These are phyloP conservation scores for Boletus sp. DNA, from an alignment of 768 basidiomycete species.

Conservation along the genomic window DNA sequence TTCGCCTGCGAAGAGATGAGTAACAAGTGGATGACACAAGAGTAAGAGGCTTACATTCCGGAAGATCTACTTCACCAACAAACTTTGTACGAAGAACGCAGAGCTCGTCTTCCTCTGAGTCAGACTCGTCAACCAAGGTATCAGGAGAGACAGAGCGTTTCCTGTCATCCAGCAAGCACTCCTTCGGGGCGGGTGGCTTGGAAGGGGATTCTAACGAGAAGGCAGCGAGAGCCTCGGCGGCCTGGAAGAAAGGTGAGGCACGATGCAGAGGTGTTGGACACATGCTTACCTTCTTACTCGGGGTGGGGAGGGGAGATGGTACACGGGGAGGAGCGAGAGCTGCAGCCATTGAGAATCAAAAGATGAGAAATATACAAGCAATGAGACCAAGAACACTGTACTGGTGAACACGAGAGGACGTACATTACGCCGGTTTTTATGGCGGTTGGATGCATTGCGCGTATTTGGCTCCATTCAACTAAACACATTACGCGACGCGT, in stretches of 20 bases:
- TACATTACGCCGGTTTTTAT: slow-evolving; percentile 18
- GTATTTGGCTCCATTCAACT: slow-evolving; percentile 32
- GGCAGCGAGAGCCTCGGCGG: slow-evolving; percentile 44
- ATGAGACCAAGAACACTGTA: background rate
- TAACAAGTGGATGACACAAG: background rate
- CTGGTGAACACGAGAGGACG: background rate
- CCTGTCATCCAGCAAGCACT: slow-evolving; percentile 29
- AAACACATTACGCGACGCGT: slow-evolving; percentile 38
- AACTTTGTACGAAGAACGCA: slow-evolving; percentile 48
- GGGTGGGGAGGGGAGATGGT: slow-evolving; percentile 35
- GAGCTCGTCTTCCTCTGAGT: slow-evolving; percentile 28
- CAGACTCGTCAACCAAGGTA: slow-evolving; percentile 28
- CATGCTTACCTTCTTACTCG: slow-evolving; percentile 49
- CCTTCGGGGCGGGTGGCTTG: slow-evolving; percentile 21
- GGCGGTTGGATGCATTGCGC: slow-evolving; percentile 18
- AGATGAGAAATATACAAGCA: slow-evolving; percentile 2
- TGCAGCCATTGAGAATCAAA: slow-evolving; percentile 22
- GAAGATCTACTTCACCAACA: slow-evolving; percentile 69
- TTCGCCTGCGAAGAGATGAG: slow-evolving; percentile 40
- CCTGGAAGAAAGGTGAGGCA: slow-evolving; percentile 15
- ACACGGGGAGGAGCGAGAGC: slow-evolving; percentile 15
- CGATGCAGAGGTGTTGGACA: background rate
- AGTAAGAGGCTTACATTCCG: slow-evolving; percentile 44
- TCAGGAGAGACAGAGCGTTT: slow-evolving; percentile 33
- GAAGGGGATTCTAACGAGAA: slow-evolving; percentile 43